Evolutionary conservation across 352 stramenopile genomes (phyloP), one percentile per base, ranked within the genome.

Genomic region (Globisporangium nunn): DNA sequence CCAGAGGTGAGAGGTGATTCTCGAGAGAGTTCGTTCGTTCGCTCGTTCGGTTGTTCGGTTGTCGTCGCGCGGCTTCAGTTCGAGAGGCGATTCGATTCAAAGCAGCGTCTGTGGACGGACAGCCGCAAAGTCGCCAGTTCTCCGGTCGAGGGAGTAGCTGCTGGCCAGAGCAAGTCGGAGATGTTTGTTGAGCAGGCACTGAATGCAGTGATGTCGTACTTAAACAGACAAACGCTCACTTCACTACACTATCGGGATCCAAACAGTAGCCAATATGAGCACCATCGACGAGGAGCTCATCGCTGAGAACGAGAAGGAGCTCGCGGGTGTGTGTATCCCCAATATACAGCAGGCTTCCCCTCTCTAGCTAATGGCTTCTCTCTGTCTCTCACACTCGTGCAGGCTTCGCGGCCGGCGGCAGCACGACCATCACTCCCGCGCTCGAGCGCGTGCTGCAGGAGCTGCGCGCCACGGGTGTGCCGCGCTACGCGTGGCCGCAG

Each of bases 401-500:
- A 88, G 78, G 33, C 28, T 91, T 91, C 54, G 78, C 73, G 3
- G 65, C 67, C 4, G 75, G 78, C 30, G 66, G 74, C 18, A 66
- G 61, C 23, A 71, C 58, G n/a, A 63, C 58, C 61, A 74, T 78
- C 65, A 70, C 81, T 39, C 71, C 78, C 6, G 66, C 72, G 45
- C 65, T 91, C 12, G 62, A 77, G 58, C 68, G 76, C 44, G 74
- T 91, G 56, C 61, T 93, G 45, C 63, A 85, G 50, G 77, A 91
- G 53, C 85, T 93, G 60, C 74, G 71, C 10, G 55, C 62, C 44
- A 89, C 75, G n/a, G 83, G 83, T 31, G 67, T 91, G 37, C 70
- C 78, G 4, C 77, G 71, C 59, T 91, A 93, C 70, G 67, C 72
- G 50, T 93, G 83, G 83, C 56, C 61, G 35, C 79, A 91, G 55